Evolutionary conservation across 1,284 basidiomycete genomes (phyloP).

Genomic region (Irpex sp.): DNA sequence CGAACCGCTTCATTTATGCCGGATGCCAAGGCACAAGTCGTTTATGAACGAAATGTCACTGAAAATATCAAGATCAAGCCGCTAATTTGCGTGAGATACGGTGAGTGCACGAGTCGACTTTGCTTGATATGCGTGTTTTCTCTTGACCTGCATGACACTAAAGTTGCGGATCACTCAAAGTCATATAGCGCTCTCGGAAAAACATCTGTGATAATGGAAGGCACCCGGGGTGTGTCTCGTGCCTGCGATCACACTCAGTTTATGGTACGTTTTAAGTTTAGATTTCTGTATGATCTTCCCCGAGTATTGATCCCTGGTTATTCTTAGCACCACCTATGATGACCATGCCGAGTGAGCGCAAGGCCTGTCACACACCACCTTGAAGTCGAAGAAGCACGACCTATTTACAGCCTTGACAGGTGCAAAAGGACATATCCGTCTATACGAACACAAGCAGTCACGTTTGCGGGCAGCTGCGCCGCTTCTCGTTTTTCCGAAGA

Average conservation of each 20-base stretch:
- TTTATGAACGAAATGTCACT: too few species aligned
- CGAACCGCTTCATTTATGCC: neutral
- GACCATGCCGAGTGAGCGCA: neutral
- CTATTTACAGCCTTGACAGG: neutral
- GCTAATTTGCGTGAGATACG: neutral
- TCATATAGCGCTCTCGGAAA: neutral
- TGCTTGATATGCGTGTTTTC: too few species aligned
- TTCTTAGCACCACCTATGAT: neutral
- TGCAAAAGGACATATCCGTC: neutral
- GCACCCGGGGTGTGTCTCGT: neutral
- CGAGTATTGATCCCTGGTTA: neutral
- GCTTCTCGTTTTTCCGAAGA: constrained; percentile 1
- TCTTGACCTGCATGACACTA: too few species aligned
- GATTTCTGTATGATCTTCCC: neutral
- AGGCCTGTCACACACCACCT: neutral
- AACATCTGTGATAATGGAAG: neutral
- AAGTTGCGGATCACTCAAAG: too few species aligned
- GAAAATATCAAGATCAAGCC: too few species aligned
- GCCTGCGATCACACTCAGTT: neutral
- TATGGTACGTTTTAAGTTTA: neutral
- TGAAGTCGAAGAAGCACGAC: neutral
- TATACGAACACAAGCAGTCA: neutral
- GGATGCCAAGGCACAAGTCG: too few species aligned
- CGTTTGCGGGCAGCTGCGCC: neutral
- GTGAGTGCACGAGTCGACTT: neutral